Conservation (phyloP, 2,329 filamentous ascomycete genomes). For the Neofusicoccum sp. region DNA sequence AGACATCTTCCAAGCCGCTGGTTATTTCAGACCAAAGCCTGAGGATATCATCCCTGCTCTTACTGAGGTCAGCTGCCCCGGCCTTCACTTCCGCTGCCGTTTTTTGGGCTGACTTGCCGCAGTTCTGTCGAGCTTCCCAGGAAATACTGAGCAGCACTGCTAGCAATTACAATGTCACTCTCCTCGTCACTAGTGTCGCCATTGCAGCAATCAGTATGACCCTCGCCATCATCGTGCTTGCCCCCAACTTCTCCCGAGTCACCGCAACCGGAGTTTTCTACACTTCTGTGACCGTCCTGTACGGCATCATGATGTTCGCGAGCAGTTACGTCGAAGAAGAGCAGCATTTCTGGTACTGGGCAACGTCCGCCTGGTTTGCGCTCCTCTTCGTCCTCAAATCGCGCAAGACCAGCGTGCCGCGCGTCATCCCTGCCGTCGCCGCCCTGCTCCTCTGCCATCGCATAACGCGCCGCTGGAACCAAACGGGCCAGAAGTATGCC, state of each 20-base stretch:
- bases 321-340: conserved; percentile 98
- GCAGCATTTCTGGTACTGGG: conserved; percentile 98
- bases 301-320: conserved; percentile 92
- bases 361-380: conserved; percentile 65
- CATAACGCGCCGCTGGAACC: conserved; percentile 80
- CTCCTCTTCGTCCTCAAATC: conserved; percentile 44
- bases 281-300: conserved; percentile 44
- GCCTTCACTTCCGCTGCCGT: background rate
- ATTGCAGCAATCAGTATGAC: conserved; percentile 44
- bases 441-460: conserved; percentile 62
- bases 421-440: conserved; percentile 25
- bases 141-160: conserved; percentile 81
- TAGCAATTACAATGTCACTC: conserved; percentile 80
- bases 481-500: conserved; percentile 93
- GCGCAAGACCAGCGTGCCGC: conserved; percentile 11
- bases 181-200: conserved; percentile 52
- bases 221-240: conserved; percentile 35
- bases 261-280: conserved; percentile 39
- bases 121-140: conserved; percentile 55
- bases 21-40: background rate
- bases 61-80: conserved; percentile 32
- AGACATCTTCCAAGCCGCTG: background rate
- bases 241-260: conserved; percentile 48
- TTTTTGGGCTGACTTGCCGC: background rate
- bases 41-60: background rate